These are phyloP conservation scores for Cinnamomum chago DNA, from an alignment of 164 flowering plant species.

Conservation along the genomic window DNA sequence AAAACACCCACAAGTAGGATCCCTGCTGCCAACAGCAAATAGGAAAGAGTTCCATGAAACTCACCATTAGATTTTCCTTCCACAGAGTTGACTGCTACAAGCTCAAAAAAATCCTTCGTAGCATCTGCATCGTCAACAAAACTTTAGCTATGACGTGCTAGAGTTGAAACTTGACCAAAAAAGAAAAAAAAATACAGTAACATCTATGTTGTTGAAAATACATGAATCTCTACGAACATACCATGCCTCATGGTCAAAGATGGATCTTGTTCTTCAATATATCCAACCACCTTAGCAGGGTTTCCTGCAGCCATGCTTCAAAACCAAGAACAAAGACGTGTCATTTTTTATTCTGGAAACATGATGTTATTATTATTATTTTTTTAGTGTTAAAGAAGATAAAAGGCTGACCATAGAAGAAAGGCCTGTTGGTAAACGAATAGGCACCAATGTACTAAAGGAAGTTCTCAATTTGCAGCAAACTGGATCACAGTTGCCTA, in stretches of 20 bases:
- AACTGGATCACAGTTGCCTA: too few relatives aligned
- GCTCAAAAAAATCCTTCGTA: conserved; percentile 51
- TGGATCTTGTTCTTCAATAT: conserved; percentile 59
- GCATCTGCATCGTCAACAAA: conserved; percentile 51
- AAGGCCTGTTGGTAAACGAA: not conserved
- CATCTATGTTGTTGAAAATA: not conserved
- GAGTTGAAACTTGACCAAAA: not conserved
- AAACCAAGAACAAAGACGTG: conserved; percentile 7
- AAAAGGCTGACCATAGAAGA: not conserved
- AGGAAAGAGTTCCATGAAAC: not conserved
- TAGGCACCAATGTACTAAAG: not conserved
- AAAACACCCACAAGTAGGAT: not conserved
- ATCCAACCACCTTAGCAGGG: conserved; percentile 76
- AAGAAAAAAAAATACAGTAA: too few relatives aligned
- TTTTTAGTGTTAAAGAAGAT: not conserved
- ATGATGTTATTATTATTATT: not conserved
- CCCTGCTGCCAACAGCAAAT: not conserved
- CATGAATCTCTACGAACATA: conserved; percentile 19
- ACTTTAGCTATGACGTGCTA: not conserved
- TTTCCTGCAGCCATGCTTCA: conserved; percentile 75
- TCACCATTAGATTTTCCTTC: conserved; percentile 34
- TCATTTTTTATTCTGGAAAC: not conserved
- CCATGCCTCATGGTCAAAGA: conserved; percentile 89
- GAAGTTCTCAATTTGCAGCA: not conserved
- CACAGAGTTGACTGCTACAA: conserved; percentile 34